phyloP scores from a whole-genome alignment of 208 protist genomes.

The Balamuthia mandrillaris region DNA sequence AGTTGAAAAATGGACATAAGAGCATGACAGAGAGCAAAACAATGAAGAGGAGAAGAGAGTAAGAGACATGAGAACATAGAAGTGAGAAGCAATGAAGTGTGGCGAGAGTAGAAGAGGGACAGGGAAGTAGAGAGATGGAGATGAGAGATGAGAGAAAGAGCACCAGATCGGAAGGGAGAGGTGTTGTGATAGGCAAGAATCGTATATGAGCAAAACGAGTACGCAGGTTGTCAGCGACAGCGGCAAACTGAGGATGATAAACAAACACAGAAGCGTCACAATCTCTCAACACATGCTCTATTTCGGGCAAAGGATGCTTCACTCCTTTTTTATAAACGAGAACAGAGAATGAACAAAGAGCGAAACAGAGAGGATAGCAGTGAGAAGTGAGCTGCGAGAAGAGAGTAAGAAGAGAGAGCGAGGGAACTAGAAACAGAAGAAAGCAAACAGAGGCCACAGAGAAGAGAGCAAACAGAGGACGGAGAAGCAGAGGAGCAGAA shows the following conservation, averaged over 20 bases:
- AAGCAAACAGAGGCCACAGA: too few relatives aligned
- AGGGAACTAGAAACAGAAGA: too few relatives aligned
- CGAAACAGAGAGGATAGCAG: too few relatives aligned
- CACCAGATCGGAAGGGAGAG: neutral
- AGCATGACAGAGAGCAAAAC: neutral
- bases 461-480: too few relatives aligned
- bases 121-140: neutral
- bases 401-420: too few relatives aligned
- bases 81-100: neutral
- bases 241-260: neutral
- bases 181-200: neutral
- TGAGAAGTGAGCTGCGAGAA: too few relatives aligned
- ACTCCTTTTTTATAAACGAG: too few relatives aligned
- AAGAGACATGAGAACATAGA: neutral
- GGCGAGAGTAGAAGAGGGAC: neutral
- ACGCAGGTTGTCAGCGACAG: neutral
- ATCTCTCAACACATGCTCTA: conserved; percentile 18
- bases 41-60: neutral
- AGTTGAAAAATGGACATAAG: neutral
- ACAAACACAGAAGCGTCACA: conserved; percentile 5
- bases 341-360: too few relatives aligned
- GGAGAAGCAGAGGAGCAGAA: too few relatives aligned
- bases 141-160: neutral
- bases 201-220: neutral
- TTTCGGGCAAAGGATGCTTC: conserved; percentile 1